Conservation (phyloP, 2,329 filamentous ascomycete genomes). For the Penicillium verrucosum region DNA sequence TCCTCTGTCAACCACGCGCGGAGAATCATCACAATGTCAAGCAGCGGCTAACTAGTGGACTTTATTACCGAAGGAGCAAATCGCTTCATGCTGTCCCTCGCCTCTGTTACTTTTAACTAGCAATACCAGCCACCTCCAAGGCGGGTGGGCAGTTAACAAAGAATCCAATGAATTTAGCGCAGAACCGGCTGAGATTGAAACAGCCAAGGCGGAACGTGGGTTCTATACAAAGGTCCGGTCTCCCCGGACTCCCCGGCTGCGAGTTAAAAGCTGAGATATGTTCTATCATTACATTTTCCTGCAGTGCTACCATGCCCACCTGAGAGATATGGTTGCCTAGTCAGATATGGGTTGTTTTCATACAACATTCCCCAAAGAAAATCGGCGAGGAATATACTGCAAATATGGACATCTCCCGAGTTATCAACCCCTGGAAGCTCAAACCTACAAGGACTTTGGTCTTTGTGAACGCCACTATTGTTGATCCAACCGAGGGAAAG, state of each 20-base stretch:
- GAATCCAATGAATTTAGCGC: not conserved
- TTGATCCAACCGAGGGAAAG: slow-evolving; percentile 16
- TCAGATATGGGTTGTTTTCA: not conserved
- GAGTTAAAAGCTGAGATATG: not conserved
- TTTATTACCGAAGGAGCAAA: slow-evolving; percentile 9
- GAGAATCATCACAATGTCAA: not conserved
- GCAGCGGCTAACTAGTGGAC: not conserved
- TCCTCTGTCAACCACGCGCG: not conserved
- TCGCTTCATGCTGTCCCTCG: not conserved
- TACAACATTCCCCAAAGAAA: too few species aligned
- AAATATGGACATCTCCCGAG: slow-evolving; percentile 15
- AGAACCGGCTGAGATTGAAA: not conserved
- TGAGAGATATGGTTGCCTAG: not conserved
- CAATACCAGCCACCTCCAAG: not conserved
- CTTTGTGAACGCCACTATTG: slow-evolving; percentile 18
- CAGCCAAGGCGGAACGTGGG: not conserved
- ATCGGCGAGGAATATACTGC: not conserved
- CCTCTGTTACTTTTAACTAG: not conserved
- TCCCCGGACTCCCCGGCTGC: not conserved
- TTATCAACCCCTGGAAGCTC: slow-evolving; percentile 22
- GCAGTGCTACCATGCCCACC: not conserved
- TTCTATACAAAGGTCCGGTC: not conserved
- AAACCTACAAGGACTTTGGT: slow-evolving; percentile 6
- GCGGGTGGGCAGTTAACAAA: not conserved
- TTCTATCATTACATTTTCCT: not conserved